Base-by-base conservation (phyloP, 768 basidiomycete genomes). In the Tylopilus felleus region DNA sequence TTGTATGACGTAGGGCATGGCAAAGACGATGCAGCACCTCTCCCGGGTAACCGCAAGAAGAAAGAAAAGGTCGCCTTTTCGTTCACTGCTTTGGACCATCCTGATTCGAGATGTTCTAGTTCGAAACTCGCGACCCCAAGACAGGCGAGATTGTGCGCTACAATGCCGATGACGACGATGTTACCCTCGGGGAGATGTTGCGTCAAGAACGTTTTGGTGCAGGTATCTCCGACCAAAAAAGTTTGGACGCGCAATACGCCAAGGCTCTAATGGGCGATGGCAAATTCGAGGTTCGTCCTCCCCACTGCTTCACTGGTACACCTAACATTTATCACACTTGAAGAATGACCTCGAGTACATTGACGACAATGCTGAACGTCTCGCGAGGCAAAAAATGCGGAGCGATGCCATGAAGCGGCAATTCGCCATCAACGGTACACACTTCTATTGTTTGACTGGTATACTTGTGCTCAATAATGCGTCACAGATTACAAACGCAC, bases 331-430 rank as follows among this genome's bases (percentile, higher is more conserved):
- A 55, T 49, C 19, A 14, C 22, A 14, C 39, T 52, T 39, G 10
- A 51, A 93, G 88, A 87, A 88, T 59, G 83, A 95, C 62, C 74
- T 95, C 29, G 97, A 98, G 43, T 98, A 98, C 61, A 87, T 97
- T 58, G 97, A 99, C 60, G 97, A 98, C 59, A 96, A 98, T 67
- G 94, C 93, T 1, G 96, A 96, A 64, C 87, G 85, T 60, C 78
- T 98, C 0, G 92, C 90, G 36, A 77, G 95, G 52, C 86, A 93
- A 71, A 98, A 96, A 73, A 94, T 98, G 91, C 89, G 94, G 48
- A 85, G 87, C 5, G 96, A 98, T 64, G 92, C 88, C 21, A 93
- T 97, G 88, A 98, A 94, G 69, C 83, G 95, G 42, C 90, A 93
- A 60, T 99, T 98, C 69, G 97, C 97, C 13, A 90, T 99, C 58